These are phyloP conservation scores for Tolypocladium tundrense DNA, from an alignment of 2,329 filamentous ascomycete species.

Conservation along the genomic window DNA sequence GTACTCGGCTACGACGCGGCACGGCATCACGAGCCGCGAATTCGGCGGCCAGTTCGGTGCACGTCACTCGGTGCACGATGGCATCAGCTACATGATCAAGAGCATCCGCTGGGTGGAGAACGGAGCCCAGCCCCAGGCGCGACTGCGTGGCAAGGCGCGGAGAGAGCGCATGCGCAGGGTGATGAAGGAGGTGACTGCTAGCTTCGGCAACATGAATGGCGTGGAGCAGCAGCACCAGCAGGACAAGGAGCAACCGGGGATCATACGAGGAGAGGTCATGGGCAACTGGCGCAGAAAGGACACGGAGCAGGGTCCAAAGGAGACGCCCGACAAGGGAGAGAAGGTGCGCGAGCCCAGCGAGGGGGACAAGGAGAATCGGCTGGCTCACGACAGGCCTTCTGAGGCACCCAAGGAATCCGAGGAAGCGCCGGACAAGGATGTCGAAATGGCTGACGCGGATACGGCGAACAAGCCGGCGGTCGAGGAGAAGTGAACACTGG, in stretches of 20 bases:
- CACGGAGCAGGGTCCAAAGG: conserved; percentile 10
- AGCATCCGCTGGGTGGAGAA: conserved; percentile 75
- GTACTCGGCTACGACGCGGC: conserved; percentile 66
- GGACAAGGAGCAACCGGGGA: conserved; percentile 13
- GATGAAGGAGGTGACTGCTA: conserved; percentile 38
- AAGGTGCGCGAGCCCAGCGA: conserved; percentile 20
- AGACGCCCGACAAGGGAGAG: conserved; percentile 15
- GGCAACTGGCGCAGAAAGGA: conserved; percentile 24
- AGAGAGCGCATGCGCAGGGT: conserved; percentile 47
- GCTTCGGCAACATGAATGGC: conserved; percentile 19
- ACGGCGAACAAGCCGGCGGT: conserved; percentile 1
- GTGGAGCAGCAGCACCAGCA: conserved; percentile 7
- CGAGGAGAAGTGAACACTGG: conserved; percentile 4
- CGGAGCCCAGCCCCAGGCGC: conserved; percentile 52
- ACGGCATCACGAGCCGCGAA: conserved; percentile 71
- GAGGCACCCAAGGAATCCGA: conserved; percentile 4
- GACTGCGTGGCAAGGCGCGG: conserved; percentile 44
- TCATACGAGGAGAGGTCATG: conserved; percentile 18
- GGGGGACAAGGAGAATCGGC: conserved; percentile 38
- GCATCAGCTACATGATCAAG: conserved; percentile 78
- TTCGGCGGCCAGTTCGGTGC: conserved; percentile 49
- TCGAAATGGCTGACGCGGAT: conserved; percentile 19
- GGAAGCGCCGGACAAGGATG: conserved; percentile 13
- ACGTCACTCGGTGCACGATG: conserved; percentile 56
- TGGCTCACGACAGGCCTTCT: conserved; percentile 8